A percentile compares a stretch with the other conserved stretches of the same genome.
These are phyloP conservation scores for Arthrocladium fulminans DNA, from an alignment of 2,329 filamentous ascomycete genomes.

Conservation along the genomic window DNA sequence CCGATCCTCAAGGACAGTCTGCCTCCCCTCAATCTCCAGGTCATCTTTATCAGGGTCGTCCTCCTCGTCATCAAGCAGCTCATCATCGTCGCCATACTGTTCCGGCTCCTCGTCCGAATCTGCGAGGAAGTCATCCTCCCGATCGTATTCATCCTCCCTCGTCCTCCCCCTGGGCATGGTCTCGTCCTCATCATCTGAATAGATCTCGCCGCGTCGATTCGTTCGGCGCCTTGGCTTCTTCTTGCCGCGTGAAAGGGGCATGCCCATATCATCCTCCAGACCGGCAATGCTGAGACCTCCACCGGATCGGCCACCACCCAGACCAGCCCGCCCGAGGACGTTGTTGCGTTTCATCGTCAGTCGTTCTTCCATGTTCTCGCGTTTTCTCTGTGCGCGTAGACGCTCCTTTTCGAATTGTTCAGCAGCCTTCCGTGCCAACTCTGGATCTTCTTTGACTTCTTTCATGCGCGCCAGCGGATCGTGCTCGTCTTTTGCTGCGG, in stretches of 20 bases:
- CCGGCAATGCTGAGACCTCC: slow-evolving; percentile 47
- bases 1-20: slow-evolving; percentile 19
- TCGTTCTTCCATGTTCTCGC: slow-evolving; percentile 47
- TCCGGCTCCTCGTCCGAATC: slow-evolving; percentile 42
- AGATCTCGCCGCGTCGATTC: slow-evolving; percentile 41
- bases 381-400: slow-evolving; percentile 44
- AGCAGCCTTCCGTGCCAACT: slow-evolving; percentile 50
- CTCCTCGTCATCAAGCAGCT: slow-evolving; percentile 30
- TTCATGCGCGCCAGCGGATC: slow-evolving; percentile 27
- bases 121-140: slow-evolving; percentile 68
- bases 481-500: slow-evolving; percentile 48
- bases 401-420: slow-evolving; percentile 53
- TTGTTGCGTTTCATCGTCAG: slow-evolving; percentile 44
- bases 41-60: slow-evolving; percentile 34
- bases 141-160: slow-evolving; percentile 75
- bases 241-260: slow-evolving; percentile 29
- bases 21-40: slow-evolving; percentile 24
- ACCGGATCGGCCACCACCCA: slow-evolving; percentile 36
- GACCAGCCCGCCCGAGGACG: slow-evolving; percentile 40
- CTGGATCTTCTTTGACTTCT: slow-evolving; percentile 51
- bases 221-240: slow-evolving; percentile 30
- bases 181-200: slow-evolving; percentile 42
- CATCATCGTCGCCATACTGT: slow-evolving; percentile 36
- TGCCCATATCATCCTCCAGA: slow-evolving; percentile 50
- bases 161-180: slow-evolving; percentile 36